A percentile compares a stretch with the other conserved stretches of the same genome.
phyloP scores from a whole-genome alignment of 805 yeast species.

The Wickerhamomyces tratensis region DNA sequence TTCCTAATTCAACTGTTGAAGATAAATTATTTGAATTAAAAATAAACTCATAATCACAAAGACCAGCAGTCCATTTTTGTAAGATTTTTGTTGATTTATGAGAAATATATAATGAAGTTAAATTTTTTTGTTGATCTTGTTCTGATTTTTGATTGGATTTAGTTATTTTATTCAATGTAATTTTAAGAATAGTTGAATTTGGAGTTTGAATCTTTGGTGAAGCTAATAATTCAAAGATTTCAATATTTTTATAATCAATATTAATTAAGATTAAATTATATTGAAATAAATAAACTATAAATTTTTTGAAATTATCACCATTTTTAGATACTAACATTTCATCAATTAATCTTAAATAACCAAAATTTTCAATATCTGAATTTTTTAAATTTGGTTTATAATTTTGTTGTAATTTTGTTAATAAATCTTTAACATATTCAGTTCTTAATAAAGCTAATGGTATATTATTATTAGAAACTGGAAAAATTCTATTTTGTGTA shows the following conservation, averaged over 20 bases:
- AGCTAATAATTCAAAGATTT: slow-evolving; percentile 1
- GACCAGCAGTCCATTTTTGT: slow-evolving; percentile 32
- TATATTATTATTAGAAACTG: slow-evolving; percentile 1
- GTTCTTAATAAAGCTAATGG: slow-evolving; percentile 12
- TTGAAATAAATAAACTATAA: slow-evolving; percentile 26
- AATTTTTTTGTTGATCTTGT: slow-evolving; percentile 1
- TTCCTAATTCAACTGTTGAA: slow-evolving; percentile 19
- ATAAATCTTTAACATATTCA: slow-evolving; percentile 7
- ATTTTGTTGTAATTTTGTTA: slow-evolving; percentile 4
- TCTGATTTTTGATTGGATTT: too few relatives aligned
- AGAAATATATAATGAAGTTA: slow-evolving; percentile 14
- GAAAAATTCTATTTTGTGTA: slow-evolving; percentile 1
- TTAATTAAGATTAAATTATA: slow-evolving; percentile 9
- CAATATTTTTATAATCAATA: slow-evolving; percentile 3
- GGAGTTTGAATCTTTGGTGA: slow-evolving; percentile 10
- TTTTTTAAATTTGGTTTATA: slow-evolving; percentile 12
- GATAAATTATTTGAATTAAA: slow-evolving; percentile 21
- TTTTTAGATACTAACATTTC: slow-evolving; percentile 20
- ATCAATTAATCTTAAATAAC: slow-evolving; percentile 27
- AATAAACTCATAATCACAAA: slow-evolving; percentile 22
- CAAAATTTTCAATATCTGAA: slow-evolving; percentile 22
- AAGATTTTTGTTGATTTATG: slow-evolving; percentile 20
- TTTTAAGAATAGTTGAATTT: slow-evolving; percentile 11
- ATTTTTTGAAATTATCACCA: slow-evolving; percentile 14
- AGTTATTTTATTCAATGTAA: slow-evolving; percentile 5